Conservation (phyloP, 2,329 filamentous ascomycete species). For the Penicillium sp. region DNA sequence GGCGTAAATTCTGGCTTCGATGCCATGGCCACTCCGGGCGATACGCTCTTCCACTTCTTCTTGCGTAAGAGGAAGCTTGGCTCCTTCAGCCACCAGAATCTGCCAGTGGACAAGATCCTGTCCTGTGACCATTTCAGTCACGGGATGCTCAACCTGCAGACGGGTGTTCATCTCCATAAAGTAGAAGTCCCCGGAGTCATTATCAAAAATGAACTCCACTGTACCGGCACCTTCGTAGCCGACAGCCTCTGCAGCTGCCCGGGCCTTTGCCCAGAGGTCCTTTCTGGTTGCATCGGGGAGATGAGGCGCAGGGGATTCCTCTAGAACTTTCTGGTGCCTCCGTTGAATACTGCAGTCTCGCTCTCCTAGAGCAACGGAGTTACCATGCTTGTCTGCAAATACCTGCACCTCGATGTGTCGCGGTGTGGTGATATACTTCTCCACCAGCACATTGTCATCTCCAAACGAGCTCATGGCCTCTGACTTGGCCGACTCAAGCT, state of each 20-base stretch:
- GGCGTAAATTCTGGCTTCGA: conserved; percentile 93
- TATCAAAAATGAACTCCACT: conserved; percentile 62
- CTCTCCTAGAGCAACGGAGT: conserved; percentile 56
- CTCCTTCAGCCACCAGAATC: conserved; percentile 70
- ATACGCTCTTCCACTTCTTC: conserved; percentile 62
- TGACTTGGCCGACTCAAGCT: conserved; percentile 55
- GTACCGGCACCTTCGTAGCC: conserved; percentile 59
- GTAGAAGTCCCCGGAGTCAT: conserved; percentile 57
- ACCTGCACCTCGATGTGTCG: conserved; percentile 61
- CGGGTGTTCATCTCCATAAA: conserved; percentile 71
- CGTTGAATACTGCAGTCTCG: conserved; percentile 59
- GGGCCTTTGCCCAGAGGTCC: conserved; percentile 57
- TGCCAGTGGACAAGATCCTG: conserved; percentile 90
- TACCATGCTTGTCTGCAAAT: conserved; percentile 58
- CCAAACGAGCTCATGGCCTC: conserved; percentile 58
- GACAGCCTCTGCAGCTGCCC: conserved; percentile 55
- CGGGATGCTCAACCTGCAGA: conserved; percentile 92
- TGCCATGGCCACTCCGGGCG: conserved; percentile 67
- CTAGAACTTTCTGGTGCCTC: conserved; percentile 58
- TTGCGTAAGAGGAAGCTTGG: conserved; percentile 58
- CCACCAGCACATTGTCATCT: conserved; percentile 58
- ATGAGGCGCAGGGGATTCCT: conserved; percentile 58
- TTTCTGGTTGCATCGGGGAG: conserved; percentile 52
- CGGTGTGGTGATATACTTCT: conserved; percentile 60
- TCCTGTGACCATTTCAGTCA: conserved; percentile 70